Base-by-base conservation (phyloP, 306 rosid genomes). In the Casuarina equisetifolia region DNA sequence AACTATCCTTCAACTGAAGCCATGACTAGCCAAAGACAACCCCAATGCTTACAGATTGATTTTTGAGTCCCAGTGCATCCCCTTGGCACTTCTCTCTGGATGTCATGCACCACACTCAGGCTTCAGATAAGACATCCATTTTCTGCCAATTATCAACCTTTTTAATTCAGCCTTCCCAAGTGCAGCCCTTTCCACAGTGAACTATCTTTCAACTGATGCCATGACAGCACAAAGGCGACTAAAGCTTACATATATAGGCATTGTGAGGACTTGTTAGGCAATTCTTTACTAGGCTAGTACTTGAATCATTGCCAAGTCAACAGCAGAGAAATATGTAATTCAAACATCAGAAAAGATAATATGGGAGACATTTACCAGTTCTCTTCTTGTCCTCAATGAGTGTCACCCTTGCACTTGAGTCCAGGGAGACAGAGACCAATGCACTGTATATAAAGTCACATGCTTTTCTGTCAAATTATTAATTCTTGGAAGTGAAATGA, bases 341-440 rank as follows among this genome's bases (percentile, higher is more conserved):
- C 66, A 69, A 70, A 44, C 68, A 82, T 71, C 20, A 70, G 44
- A 64, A 45, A 5, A 76, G 63, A 61, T 74, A 46, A 82, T 74
- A 72, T 16, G 75, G 66, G 77, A 78, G 57, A 61, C 45, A 68
- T 78, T 40, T 88, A 95, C 99, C 95, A 5, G 74, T 89, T 76
- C 82, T 85, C 84, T 81, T 70, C 83, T 77, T 86, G 67, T 88
- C 92, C 81, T 87, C 87, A 55, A 92, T 81, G 66, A 82, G 40
- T 39, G 96, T 87, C 73, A 92, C 93, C 85, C 93, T 88, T 13
- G 85, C 96, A 86, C 96, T 89, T 46, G 97, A 91, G 79, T 92
- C 99, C 91, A 89, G 51, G 46, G 99, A 95, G 61, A 89, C 89
- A 59, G 99, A 92, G 74, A 94, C 97, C 89, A 95, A 79, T 67